Evolutionary conservation across 2,329 filamentous ascomycete species (phyloP), one percentile per base, ranked within the genome.

Genomic region (Fusarium mexicanum): DNA sequence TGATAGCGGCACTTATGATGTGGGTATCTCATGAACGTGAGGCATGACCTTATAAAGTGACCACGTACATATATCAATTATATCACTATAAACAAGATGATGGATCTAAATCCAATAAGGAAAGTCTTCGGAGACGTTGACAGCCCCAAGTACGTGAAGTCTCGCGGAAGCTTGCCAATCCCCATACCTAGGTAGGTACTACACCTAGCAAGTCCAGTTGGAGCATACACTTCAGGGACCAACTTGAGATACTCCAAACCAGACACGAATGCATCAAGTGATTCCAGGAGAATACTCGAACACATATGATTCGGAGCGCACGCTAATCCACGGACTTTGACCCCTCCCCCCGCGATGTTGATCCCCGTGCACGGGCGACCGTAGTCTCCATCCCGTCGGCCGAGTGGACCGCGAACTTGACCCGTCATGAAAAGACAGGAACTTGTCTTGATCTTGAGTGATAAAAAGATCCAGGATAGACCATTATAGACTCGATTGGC

Each of bases 381-480:
- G 70, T 65, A 59, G 62, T 59, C 58, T 76, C 69, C 46, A 62
- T 65, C 63, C 70, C 74, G 74, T 78, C 74, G 72, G 74, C 76
- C 74, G 74, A 77, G 63, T 67, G 74, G 76, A 68, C 54, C 50
- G 44, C 43, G 38, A 46, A 53, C 41, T 57, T 69, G 44, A 26
- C 38, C 61, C 37, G 48, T 66, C 20, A 48, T 31, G 40, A 31
- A 29, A 20, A 41, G 48, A 29, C 33, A 41, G 48, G 31, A 33
- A 35, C 22, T 51, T 31, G 46, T 14, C 47, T 33, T 50, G 22
- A 50, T 50, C 22, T 33, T n/a, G 29, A n/a, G 20, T 48, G 26
- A 33, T 50, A 8, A 50, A 31, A 50, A 13, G 47, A 31, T n/a
- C 14, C 17, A 18, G 29, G 47, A 50, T 17, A 48, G 31, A 31